phyloP scores from a whole-genome alignment of 2,329 filamentous ascomycete genomes.

The Endocalyx cinctus region DNA sequence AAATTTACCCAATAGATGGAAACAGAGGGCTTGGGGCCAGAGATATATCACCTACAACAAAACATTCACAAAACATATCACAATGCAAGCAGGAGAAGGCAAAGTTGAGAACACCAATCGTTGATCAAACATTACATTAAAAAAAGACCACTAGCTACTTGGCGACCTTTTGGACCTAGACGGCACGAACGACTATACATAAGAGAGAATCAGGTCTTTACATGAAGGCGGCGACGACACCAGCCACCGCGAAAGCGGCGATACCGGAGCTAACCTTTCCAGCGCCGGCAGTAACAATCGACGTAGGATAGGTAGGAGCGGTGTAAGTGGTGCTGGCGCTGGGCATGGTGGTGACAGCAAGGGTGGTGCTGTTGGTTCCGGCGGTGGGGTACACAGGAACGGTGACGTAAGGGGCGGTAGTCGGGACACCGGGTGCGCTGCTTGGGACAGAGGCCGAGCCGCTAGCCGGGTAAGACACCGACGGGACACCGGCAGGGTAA shows the following conservation, averaged over 20 bases:
- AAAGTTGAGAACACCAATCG: too few species aligned
- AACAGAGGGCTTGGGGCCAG: too few species aligned
- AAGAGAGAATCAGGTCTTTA: too few species aligned
- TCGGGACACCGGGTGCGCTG: conserved; percentile 5
- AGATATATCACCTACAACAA: too few species aligned
- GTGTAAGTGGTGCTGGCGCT: conserved; percentile 7
- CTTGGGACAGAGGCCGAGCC: conserved; percentile 2
- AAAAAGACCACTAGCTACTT: not conserved
- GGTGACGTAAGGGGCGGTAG: too few species aligned
- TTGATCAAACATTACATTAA: too few species aligned
- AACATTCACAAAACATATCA: too few species aligned
- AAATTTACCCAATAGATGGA: too few species aligned
- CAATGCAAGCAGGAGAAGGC: too few species aligned
- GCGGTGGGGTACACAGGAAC: conserved; percentile 5
- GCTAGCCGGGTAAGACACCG: conserved; percentile 3
- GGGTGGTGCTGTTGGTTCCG: conserved; percentile 7
- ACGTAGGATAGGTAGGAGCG: conserved; percentile 6
- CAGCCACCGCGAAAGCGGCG: conserved; percentile 17
- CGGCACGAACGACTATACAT: too few species aligned
- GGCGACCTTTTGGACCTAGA: too few species aligned
- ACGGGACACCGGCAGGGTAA: conserved; percentile 4
- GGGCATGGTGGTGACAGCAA: conserved; percentile 7
- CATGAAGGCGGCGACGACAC: conserved; percentile 16
- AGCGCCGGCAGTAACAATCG: conserved; percentile 16
- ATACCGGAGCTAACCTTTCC: conserved; percentile 20